Conservation (phyloP, 352 stramenopile species). For the Elongisporangium prolatum region DNA sequence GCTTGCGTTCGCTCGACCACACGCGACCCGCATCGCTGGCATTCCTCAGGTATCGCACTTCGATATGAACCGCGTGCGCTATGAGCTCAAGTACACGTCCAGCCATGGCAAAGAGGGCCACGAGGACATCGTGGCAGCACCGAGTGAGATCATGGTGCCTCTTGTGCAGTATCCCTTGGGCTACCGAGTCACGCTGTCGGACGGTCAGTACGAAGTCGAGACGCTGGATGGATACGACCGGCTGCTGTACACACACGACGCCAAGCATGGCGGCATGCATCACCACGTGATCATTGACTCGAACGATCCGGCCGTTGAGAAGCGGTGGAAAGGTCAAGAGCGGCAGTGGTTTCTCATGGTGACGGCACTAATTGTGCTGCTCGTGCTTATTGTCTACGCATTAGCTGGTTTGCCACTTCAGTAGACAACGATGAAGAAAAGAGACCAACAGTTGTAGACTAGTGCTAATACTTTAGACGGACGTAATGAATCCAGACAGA, state of each 20-base stretch:
- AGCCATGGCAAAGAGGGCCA: constrained; percentile 20
- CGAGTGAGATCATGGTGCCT: constrained; percentile 70
- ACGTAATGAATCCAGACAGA: too few relatives aligned
- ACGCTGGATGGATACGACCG: constrained; percentile 56
- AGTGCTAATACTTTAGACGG: constrained; percentile 29
- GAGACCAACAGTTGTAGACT: constrained; percentile 28
- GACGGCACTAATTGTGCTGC: constrained; percentile 17
- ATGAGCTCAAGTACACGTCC: constrained; percentile 34
- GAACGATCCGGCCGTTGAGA: constrained; percentile 35
- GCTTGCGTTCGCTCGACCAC: constrained; percentile 20
- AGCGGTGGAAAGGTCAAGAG: constrained; percentile 5
- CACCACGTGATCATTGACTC: constrained; percentile 45
- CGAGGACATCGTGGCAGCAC: constrained; percentile 9
- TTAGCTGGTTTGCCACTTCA: too few relatives aligned
- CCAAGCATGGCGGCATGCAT: constrained; percentile 12
- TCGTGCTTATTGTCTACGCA: constrained; percentile 4
- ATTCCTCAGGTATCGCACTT: constrained; percentile 19
- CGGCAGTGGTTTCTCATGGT: constrained; percentile 19
- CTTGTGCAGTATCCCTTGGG: constrained; percentile 67
- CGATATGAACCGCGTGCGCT: constrained; percentile 6
- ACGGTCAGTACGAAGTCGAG: constrained; percentile 46
- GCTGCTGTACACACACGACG: constrained; percentile 52
- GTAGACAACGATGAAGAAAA: not conserved
- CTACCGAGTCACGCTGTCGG: constrained; percentile 48
- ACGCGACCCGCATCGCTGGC: constrained; percentile 17